phyloP scores from a whole-genome alignment of 306 rosid genomes.

The Trichosanthes cucumerina region DNA sequence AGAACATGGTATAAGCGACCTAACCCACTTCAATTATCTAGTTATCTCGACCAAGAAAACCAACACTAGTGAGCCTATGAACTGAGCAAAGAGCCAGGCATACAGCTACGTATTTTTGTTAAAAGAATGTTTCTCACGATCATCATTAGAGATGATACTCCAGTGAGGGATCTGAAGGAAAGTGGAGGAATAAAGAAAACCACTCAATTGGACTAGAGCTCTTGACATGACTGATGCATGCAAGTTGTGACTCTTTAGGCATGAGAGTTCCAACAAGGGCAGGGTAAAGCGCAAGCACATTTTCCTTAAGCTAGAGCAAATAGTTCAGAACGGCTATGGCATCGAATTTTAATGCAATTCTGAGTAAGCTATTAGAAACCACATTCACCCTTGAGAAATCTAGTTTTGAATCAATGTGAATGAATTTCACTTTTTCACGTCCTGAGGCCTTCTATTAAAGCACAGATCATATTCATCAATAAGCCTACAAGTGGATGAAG shows the following conservation, averaged over 20 bases:
- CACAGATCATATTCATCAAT: neutral
- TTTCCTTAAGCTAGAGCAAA: neutral
- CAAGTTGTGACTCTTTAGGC: neutral
- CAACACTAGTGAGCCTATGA: neutral
- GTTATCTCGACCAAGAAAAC: neutral
- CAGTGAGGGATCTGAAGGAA: neutral
- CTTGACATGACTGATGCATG: neutral
- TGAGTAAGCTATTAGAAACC: neutral
- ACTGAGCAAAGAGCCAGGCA: neutral
- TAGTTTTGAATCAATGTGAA: neutral
- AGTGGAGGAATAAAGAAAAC: neutral
- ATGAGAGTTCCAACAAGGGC: neutral
- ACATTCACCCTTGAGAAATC: neutral
- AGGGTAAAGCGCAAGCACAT: neutral
- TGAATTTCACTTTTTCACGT: neutral
- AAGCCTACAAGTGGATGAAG: neutral
- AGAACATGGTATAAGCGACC: neutral
- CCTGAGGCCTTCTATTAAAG: no score
- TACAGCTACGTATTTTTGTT: neutral
- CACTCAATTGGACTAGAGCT: neutral
- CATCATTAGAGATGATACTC: neutral
- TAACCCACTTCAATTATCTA: neutral
- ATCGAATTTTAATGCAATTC: neutral
- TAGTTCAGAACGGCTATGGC: neutral
- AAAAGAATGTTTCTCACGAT: neutral